Evolutionary conservation across 2,329 filamentous ascomycete genomes (phyloP).

Genomic region (Ophiocordyceps unilateralis): DNA sequence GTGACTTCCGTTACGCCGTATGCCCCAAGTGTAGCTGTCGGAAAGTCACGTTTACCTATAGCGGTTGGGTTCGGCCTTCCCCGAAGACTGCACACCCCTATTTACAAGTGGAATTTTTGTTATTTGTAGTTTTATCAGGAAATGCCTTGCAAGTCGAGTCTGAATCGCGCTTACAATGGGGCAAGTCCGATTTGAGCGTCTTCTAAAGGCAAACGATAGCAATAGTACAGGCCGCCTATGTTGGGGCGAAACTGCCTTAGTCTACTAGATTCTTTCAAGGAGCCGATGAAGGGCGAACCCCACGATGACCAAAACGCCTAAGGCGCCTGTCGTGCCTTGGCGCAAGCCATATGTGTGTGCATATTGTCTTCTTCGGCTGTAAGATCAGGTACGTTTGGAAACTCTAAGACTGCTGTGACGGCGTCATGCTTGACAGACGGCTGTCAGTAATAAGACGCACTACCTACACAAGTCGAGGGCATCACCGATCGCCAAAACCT

Average conservation of each 20-base stretch:
- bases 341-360: too few relatives aligned
- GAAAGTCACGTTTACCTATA: background rate
- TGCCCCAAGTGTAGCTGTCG: too few relatives aligned
- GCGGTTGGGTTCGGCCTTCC: background rate
- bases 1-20: too few relatives aligned
- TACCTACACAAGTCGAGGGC: too few relatives aligned
- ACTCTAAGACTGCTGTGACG: too few relatives aligned
- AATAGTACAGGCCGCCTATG: background rate
- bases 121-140: background rate
- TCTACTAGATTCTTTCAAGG: background rate
- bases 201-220: background rate
- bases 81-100: background rate
- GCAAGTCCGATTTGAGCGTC: background rate
- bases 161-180: too few relatives aligned
- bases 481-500: too few relatives aligned
- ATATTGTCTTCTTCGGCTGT: too few relatives aligned
- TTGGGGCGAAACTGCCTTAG: background rate
- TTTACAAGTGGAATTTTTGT: background rate
- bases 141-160: background rate
- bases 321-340: too few relatives aligned
- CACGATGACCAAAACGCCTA: background rate
- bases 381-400: too few relatives aligned
- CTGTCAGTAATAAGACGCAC: too few relatives aligned
- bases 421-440: too few relatives aligned
- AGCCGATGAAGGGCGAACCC: background rate